Percentiles rank a stretch among this genome's conserved stretches.
These are phyloP conservation scores for Kodamaea kaohsiungensis DNA, from an alignment of 805 yeast species.

Conservation along the genomic window DNA sequence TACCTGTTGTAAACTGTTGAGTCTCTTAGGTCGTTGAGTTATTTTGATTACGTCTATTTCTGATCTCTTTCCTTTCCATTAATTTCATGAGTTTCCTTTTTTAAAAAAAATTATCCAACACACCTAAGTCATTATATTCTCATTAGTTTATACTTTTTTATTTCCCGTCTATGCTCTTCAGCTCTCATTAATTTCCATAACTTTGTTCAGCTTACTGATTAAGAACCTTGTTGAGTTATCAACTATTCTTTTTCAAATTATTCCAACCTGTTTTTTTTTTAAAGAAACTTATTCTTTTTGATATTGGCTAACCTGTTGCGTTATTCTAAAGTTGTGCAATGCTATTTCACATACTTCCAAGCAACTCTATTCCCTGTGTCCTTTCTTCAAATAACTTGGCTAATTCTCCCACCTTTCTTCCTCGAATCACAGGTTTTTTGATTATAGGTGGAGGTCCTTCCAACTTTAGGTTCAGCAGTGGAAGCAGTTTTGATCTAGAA, in stretches of 20 bases:
- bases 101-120: too few species aligned
- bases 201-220: neutral
- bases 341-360: slow-evolving; percentile 19
- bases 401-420: slow-evolving; percentile 60
- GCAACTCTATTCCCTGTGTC: slow-evolving; percentile 39
- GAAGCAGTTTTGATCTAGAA: slow-evolving; percentile 13
- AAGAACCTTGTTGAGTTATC: too few species aligned
- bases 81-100: neutral
- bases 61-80: neutral
- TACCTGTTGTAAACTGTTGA: too few species aligned
- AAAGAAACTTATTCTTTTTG: too few species aligned
- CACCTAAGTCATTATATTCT: too few species aligned
- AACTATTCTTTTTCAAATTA: neutral
- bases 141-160: too few species aligned
- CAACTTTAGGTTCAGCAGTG: slow-evolving; percentile 6
- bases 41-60: neutral
- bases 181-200: too few species aligned
- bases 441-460: slow-evolving; percentile 4
- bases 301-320: too few species aligned
- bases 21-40: neutral
- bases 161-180: neutral
- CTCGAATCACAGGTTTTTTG: slow-evolving; percentile 48
- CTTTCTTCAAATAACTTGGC: slow-evolving; percentile 67
- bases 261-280: too few species aligned
- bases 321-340: neutral